Evolutionary conservation across 164 flowering plant genomes (phyloP), one percentile per base, ranked within the genome.

Genomic region (Macadamia integrifolia): DNA sequence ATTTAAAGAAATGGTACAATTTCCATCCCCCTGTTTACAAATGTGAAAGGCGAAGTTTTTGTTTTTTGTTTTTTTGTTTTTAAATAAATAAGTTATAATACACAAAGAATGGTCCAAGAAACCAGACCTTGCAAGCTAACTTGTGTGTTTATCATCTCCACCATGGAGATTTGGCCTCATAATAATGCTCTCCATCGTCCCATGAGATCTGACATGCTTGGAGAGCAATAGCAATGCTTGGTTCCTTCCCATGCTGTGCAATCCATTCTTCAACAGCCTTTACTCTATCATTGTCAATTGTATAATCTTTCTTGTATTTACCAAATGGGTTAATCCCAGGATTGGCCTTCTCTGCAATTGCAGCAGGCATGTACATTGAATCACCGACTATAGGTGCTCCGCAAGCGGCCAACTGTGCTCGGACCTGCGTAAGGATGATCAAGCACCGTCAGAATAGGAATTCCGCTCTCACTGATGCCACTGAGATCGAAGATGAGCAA

Each of bases 331-430:
- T 85, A 49, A 87, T 52, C 65, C 84, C 85, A 35, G 94, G 97
- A 67, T 42, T 77, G 29, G 66, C 58, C 72, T 68, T 70, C 78
- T 92, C 92, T 52, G 89, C 90, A 58, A 86, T 66, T 58, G 85
- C 84, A 74, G 98, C 91, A 56, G 98, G 91, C 86, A 87, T 88
- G 80, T 94, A 94, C 92, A 92, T 89, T 8, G 97, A 83, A 75
- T 94, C 99, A 35, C 98, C 99, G 58, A 94, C 87, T 69, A 94
- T 69, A 30, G 98, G 98, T 62, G 97, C 92, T 64, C 97, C 92
- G 80, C 80, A 78, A 53, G 97, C 92, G 61, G 98, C 91, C 63
- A 94, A 72, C 71, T 94, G 98, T n/a, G 97, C 92, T 68, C 98
- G 87, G 68, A 94, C 75, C 97, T 94, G 88, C 80, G 79, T 63